These are phyloP conservation scores for Morella rubra DNA, from an alignment of 306 rosid genomes.

Conservation along the genomic window DNA sequence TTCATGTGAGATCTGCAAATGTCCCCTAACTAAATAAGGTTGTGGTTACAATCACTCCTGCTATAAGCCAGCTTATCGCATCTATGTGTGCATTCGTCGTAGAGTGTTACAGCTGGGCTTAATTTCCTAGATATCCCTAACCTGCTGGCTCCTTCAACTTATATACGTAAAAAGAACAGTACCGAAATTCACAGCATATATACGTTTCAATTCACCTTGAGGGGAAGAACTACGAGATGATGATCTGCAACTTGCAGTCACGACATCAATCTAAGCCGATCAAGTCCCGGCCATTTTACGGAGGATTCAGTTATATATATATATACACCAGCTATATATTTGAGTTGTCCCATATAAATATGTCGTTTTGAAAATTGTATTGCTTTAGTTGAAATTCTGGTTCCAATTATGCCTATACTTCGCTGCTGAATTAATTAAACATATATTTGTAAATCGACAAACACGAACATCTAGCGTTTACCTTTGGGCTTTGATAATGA, in stretches of 20 bases:
- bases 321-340: neutral
- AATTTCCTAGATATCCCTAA: neutral
- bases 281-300: too few relatives aligned
- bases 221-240: too few relatives aligned
- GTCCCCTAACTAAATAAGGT: conserved; percentile 24
- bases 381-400: neutral
- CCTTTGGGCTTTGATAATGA: too few relatives aligned
- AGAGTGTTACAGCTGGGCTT: neutral
- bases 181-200: neutral
- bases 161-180: neutral
- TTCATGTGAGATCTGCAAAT: neutral
- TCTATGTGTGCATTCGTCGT: neutral
- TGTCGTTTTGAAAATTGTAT: neutral
- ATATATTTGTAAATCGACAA: neutral
- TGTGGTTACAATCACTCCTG: conserved; percentile 1
- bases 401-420: neutral
- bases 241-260: too few relatives aligned
- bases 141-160: too few relatives aligned
- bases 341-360: neutral
- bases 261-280: too few relatives aligned
- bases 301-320: neutral
- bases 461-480: neutral
- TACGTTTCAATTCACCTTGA: neutral
- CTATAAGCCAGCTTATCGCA: neutral
- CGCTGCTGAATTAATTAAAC: neutral